Evolutionary conservation across 345 rosid species (phyloP).

Genomic region (Pistacia integerrima): DNA sequence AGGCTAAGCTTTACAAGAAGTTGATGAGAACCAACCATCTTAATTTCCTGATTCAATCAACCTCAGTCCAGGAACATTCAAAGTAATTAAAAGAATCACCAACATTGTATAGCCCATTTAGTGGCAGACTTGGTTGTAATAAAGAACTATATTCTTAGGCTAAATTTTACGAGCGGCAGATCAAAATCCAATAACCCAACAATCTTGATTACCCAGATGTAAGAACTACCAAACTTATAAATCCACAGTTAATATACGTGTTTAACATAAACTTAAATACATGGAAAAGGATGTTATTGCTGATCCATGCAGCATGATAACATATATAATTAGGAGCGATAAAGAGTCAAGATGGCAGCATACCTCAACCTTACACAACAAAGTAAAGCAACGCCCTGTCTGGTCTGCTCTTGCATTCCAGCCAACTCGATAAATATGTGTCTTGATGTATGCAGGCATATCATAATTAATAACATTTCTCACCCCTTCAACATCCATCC

Average conservation of each 20-base stretch:
- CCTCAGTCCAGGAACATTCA: not conserved
- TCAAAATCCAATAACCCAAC: not conserved
- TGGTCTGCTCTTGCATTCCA: conserved; percentile 96
- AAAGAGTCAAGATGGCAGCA: conserved; percentile 9
- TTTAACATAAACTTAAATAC: not conserved
- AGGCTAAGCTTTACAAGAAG: not conserved
- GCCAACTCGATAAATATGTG: conserved; percentile 93
- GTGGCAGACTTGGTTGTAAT: not conserved
- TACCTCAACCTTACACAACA: conserved; percentile 74
- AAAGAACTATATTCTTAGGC: not conserved
- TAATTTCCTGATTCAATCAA: not conserved
- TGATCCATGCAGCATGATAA: not conserved
- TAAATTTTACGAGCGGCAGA: not conserved
- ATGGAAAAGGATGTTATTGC: not conserved
- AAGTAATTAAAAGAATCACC: not conserved
- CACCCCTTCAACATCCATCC: conserved; percentile 96
- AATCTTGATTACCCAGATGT: not conserved
- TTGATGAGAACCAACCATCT: not conserved
- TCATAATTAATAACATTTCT: conserved; percentile 85
- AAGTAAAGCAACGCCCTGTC: conserved; percentile 83
- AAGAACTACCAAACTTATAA: not conserved
- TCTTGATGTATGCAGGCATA: conserved; percentile 76
- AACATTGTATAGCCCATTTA: not conserved
- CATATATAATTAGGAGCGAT: not conserved
- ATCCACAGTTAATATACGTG: not conserved